Evolutionary conservation across 2,329 filamentous ascomycete species (phyloP).

Genomic region (Colletotrichum cereale): DNA sequence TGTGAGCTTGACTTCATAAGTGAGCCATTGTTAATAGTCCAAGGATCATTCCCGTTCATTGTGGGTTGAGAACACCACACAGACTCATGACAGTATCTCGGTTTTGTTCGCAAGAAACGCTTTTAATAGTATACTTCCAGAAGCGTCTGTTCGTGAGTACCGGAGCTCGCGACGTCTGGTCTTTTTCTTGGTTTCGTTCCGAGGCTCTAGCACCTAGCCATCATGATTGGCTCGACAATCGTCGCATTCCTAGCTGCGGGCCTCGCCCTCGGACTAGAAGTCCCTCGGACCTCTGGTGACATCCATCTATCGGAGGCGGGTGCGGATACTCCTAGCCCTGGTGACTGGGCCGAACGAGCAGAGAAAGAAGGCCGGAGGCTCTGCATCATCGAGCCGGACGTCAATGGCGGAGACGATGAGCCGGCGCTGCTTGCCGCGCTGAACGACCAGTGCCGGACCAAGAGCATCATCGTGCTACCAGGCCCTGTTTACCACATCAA

Average conservation of each 20-base stretch:
- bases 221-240: constrained; percentile 25
- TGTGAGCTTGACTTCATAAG: constrained; percentile 14
- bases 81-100: no score
- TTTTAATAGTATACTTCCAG: neutral
- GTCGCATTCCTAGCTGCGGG: neutral
- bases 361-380: constrained; percentile 47
- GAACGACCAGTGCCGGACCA: constrained; percentile 47
- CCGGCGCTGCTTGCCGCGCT: constrained; percentile 49
- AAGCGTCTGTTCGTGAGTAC: constrained; percentile 17
- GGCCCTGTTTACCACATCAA: constrained; percentile 51
- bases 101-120: neutral
- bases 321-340: neutral
- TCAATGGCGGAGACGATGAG: constrained; percentile 48
- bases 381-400: constrained; percentile 47
- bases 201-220: constrained; percentile 3
- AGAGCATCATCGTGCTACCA: constrained; percentile 50
- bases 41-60: neutral
- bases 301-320: neutral
- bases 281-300: neutral
- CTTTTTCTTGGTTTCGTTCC: neutral
- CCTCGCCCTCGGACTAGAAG: neutral
- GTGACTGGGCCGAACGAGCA: constrained; percentile 52
- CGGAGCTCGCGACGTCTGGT: neutral
- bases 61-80: constrained; percentile 1
- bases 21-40: neutral